These are phyloP conservation scores for Colletotrichum liriopes DNA, from an alignment of 2,329 filamentous ascomycete genomes.

Conservation along the genomic window DNA sequence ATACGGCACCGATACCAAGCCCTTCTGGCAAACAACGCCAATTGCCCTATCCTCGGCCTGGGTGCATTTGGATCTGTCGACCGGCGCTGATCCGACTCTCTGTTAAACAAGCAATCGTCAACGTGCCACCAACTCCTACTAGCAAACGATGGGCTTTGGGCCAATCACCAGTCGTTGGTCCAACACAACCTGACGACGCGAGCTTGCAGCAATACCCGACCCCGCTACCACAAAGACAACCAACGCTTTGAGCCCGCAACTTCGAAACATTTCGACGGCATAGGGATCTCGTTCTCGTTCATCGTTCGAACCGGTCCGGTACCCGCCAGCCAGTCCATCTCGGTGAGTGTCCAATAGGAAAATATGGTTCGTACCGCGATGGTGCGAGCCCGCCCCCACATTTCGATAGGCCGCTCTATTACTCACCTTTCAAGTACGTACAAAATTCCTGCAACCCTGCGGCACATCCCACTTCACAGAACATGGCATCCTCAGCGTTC, in stretches of 20 bases:
- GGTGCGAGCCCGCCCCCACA: constrained; percentile 37
- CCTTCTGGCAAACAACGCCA: not conserved
- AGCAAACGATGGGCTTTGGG: not conserved
- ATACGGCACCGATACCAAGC: not conserved
- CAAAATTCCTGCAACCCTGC: constrained; percentile 33
- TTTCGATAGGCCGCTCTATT: constrained; percentile 25
- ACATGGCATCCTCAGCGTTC: constrained; percentile 60
- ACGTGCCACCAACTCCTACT: not conserved
- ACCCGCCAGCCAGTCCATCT: not conserved
- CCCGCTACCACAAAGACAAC: not conserved
- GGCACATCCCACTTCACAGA: constrained; percentile 13
- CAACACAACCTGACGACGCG: not conserved
- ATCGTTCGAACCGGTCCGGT: not conserved
- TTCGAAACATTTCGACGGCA: not conserved
- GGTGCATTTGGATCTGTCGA: not conserved
- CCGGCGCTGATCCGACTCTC: not conserved
- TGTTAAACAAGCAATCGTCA: not conserved
- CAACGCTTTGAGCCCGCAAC: not conserved
- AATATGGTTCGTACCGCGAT: not conserved
- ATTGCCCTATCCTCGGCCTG: not conserved
- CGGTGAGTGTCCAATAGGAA: constrained; percentile 16
- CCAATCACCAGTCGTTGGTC: not conserved
- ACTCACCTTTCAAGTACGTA: constrained; percentile 13
- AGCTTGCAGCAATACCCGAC: not conserved
- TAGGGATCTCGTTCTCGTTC: not conserved